Evolutionary conservation across 1,284 basidiomycete species (phyloP), one percentile per base, ranked within the genome.

Genomic region (Pisolithus thermaeus): DNA sequence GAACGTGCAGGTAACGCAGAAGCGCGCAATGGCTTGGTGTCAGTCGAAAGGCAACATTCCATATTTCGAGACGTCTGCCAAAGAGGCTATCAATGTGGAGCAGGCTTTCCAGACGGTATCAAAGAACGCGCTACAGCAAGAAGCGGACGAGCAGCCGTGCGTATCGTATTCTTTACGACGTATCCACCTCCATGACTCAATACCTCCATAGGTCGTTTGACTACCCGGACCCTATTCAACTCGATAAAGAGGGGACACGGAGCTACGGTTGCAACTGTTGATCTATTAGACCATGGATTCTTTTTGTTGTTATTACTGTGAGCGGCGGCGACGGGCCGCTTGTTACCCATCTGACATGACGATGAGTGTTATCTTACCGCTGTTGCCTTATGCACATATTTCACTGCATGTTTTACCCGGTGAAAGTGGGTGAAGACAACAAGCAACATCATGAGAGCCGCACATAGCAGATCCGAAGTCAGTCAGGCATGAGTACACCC

Each of bases 21-120:
- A 99, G 72, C 90, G 97, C 49, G 97, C 97, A 22, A 98, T 99
- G 94, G 92, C 93, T 8, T 99, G 97, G 97, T 99, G 97, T 72
- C 95, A 99, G 68, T 90, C 92, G 57, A 99, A 99, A 76, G 97
- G 97, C 64, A 98, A 98, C 73, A 98, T 99, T 61, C 97, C 97
- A 14, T 99, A 99, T 73, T 99, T 99, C 71, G 97, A 99, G 76
- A 99, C 97, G 1, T 98, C 96, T 9, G 97, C 97, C 41, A 99
- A 99, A 76, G 97, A 99, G 71, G 96, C 97, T 18, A 98, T 99
- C 79, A 99, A 99, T 63, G 96, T 99, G 52, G 97, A 99, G 70
- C 95, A 98, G 72, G 97, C 97, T 4, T 99, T 99, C 86, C 95
- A 97, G 72, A 97, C 96, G 3, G 96, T 98, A 57, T 96, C 96